Base-by-base conservation (phyloP, 2,329 filamentous ascomycete genomes). In the Trichoderma koningiopsis region DNA sequence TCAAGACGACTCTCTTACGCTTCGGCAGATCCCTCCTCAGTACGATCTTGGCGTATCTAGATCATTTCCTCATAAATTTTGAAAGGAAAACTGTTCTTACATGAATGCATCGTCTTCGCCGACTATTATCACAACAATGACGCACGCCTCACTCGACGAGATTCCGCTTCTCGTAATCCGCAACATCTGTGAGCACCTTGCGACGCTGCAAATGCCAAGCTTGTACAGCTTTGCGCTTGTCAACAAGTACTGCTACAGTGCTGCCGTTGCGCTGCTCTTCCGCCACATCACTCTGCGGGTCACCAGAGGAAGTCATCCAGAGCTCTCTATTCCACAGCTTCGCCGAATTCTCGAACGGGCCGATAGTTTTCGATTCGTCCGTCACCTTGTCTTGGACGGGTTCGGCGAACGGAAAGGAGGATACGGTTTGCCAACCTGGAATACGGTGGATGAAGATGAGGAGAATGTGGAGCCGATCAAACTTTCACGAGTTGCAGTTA, bases 211-310 rank as follows among this genome's bases (percentile, higher is more conserved):
- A n/a, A 56, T 19, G 53, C 53, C 53, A 35, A 56, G 27, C 53
- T 19, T 56, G 33, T 56, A 35, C 53, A 29, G 19, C 19, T 56
- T 56, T 56, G 53, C 53, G 11, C 29, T 35, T 33, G 53, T 56
- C 33, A 56, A 56, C 53, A 56, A 56, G 29, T 56, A 16, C 19
- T 56, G 53, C 53, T 56, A 56, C 53, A 35, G 33, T 35, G 53
- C 29, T 56, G 53, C 53, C n/a, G 10, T 56, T 33, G 53, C 53
- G 53, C 53, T 56, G 53, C 53, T 56, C 53, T 56, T 56, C 53
- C 29, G 53, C 53, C 29, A 19, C 29, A 33, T 56, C 35, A 29
- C n/a, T 22, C 53, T 56, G n/a, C 53, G 53, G 19, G 53, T 56
- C 16, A 35, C 53, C 29, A n/a, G 33, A 5, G 29, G 29, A 56